Conservation (phyloP, 148 eudicot species). For the Amaranthus hypochondriacus region DNA sequence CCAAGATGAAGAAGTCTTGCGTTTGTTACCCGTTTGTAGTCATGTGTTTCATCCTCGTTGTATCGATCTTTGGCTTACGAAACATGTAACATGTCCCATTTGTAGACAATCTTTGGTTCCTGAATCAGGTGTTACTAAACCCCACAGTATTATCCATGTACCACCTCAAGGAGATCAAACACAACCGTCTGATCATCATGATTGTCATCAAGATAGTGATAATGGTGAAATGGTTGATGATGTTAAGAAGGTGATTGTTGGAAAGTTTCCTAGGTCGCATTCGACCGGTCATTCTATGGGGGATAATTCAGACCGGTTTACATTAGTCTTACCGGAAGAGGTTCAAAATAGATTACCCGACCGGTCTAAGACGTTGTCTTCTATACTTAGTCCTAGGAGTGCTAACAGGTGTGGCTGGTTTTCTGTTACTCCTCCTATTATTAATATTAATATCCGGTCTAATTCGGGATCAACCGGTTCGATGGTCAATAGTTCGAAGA, state of each 20-base stretch:
- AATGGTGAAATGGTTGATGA: conserved; percentile 1
- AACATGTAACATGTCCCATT: conserved; percentile 50
- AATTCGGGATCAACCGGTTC: not conserved
- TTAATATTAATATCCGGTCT: not conserved
- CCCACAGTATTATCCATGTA: conserved; percentile 2
- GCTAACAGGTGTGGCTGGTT: conserved; percentile 15
- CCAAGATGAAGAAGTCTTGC: conserved; percentile 44
- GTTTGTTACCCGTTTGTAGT: conserved; percentile 48
- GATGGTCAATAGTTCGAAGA: conserved; percentile 4
- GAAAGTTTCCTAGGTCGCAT: conserved; percentile 38
- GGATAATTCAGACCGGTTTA: conserved; percentile 42
- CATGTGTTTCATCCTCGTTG: conserved; percentile 59
- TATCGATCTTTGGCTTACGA: conserved; percentile 40
- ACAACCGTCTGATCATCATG: not conserved
- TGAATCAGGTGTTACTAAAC: conserved; percentile 11
- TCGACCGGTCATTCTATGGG: conserved; percentile 53
- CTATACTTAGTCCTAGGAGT: conserved; percentile 22
- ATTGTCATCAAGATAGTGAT: not conserved
- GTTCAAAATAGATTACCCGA: conserved; percentile 31
- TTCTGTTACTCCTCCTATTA: conserved; percentile 10
- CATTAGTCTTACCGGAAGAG: conserved; percentile 53
- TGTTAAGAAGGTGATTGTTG: conserved; percentile 12
- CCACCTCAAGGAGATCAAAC: not conserved
- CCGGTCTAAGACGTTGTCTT: conserved; percentile 19
- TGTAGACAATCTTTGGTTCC: conserved; percentile 37